Evolutionary conservation across 768 basidiomycete genomes (phyloP).

Genomic region (Phaeotremella skinneri): DNA sequence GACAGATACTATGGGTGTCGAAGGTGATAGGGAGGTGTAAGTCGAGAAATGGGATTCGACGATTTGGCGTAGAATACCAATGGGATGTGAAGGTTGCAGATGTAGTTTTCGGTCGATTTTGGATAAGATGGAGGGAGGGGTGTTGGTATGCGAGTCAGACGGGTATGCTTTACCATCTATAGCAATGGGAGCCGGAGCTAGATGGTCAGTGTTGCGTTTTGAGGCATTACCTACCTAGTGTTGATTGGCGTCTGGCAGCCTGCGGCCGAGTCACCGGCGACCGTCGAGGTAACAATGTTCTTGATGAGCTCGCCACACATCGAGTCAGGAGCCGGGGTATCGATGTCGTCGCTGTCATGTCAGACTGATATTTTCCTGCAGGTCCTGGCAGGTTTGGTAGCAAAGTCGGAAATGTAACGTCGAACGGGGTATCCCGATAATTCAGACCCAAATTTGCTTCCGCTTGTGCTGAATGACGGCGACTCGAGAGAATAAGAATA

Average conservation of each 20-base stretch:
- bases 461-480: no score
- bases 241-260: neutral
- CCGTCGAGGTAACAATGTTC: neutral
- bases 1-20: slow-evolving; percentile 86
- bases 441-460: no score
- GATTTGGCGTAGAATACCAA: slow-evolving; percentile 75
- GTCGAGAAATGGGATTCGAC: slow-evolving; percentile 80
- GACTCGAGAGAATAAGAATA: no score
- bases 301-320: slow-evolving; percentile 1
- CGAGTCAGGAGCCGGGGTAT: neutral
- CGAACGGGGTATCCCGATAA: no score
- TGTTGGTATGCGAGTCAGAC: slow-evolving; percentile 77
- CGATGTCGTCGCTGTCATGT: neutral
- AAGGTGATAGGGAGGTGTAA: slow-evolving; percentile 69
- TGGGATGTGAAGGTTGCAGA: slow-evolving; percentile 72
- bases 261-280: neutral
- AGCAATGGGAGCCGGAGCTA: neutral
- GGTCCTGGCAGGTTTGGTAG: no score
- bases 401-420: no score
- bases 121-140: slow-evolving; percentile 76
- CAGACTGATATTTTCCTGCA: no score
- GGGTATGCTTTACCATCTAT: slow-evolving; percentile 57
- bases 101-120: slow-evolving; percentile 77
- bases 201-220: neutral
- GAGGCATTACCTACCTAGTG: neutral